Evolutionary conservation across 352 stramenopile species (phyloP).

Genomic region (Bremia lactucae): DNA sequence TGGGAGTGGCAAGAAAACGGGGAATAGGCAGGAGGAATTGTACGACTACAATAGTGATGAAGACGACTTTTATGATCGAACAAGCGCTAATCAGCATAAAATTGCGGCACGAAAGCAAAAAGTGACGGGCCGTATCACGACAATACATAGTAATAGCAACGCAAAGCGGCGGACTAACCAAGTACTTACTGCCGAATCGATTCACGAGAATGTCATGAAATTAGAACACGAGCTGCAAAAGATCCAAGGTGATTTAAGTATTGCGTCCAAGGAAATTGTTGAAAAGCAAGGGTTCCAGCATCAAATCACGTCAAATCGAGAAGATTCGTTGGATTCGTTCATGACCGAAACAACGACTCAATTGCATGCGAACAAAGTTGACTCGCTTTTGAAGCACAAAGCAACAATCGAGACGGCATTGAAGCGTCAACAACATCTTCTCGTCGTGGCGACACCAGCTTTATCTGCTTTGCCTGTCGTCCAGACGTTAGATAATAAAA

Average conservation of each 20-base stretch:
- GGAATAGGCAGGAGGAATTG: constrained; percentile 22
- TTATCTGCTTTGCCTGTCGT: constrained; percentile 23
- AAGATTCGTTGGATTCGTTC: constrained; percentile 56
- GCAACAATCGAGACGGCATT: constrained; percentile 29
- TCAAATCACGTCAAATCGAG: constrained; percentile 18
- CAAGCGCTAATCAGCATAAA: constrained; percentile 44
- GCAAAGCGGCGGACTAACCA: constrained; percentile 5
- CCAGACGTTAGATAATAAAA: constrained; percentile 6
- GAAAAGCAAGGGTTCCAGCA: constrained; percentile 1
- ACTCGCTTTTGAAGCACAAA: constrained; percentile 15
- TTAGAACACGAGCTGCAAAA: constrained; percentile 29
- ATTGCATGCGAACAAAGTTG: constrained; percentile 29
- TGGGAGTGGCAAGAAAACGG: constrained; percentile 6
- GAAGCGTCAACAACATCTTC: constrained; percentile 32
- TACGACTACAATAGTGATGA: constrained; percentile 61
- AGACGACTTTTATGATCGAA: constrained; percentile 75
- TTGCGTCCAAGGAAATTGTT: constrained; percentile 7
- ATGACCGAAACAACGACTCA: constrained; percentile 45
- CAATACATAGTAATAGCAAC: background rate
- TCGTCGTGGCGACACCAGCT: constrained; percentile 44
- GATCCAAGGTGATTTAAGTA: constrained; percentile 16
- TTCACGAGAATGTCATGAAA: constrained; percentile 28
- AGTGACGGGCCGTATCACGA: background rate
- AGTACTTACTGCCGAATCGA: constrained; percentile 46
- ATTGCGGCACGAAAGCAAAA: constrained; percentile 8